Percentiles rank a stretch among this genome's conserved stretches.
Conservation (phyloP, 805 yeast species). For the Metschnikowia continentalis region DNA sequence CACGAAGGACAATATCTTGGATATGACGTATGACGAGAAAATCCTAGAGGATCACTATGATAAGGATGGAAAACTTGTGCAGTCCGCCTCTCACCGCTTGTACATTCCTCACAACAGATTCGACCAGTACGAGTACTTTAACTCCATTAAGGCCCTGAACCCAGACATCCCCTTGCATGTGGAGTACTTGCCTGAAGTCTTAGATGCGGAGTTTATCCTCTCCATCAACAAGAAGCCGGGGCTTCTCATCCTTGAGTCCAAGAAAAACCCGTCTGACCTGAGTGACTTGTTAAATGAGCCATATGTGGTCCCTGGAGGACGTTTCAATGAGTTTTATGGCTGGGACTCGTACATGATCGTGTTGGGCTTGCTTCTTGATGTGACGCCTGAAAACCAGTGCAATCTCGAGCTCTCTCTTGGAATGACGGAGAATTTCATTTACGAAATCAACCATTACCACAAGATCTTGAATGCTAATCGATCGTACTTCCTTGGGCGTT, state of each 20-base stretch:
- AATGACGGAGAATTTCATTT: constrained; percentile 88
- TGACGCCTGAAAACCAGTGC: constrained; percentile 29
- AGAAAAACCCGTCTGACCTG: constrained; percentile 51
- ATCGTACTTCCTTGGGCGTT: constrained; percentile 82
- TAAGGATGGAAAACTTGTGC: constrained; percentile 26
- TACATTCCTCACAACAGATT: constrained; percentile 67
- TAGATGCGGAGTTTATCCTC: constrained; percentile 73
- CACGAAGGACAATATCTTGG: constrained; percentile 55
- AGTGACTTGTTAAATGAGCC: constrained; percentile 62
- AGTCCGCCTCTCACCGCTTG: constrained; percentile 60
- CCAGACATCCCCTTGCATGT: constrained; percentile 66
- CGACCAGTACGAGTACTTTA: constrained; percentile 71
- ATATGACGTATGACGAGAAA: constrained; percentile 76
- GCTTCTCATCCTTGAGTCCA: constrained; percentile 73
- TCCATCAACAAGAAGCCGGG: constrained; percentile 84
- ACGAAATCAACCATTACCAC: constrained; percentile 86
- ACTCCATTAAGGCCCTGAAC: constrained; percentile 45
- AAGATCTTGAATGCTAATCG: constrained; percentile 93
- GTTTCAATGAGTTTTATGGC: constrained; percentile 94
- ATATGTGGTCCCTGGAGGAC: constrained; percentile 94
- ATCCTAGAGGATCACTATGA: constrained; percentile 48
- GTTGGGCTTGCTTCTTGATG: constrained; percentile 69
- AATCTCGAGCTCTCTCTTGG: constrained; percentile 73
- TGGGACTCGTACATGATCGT: constrained; percentile 97
- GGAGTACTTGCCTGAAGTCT: constrained; percentile 66